Percentiles rank a stretch among this genome's conserved stretches.
phyloP scores from a whole-genome alignment of 2,329 filamentous ascomycete species.

The Fusarium paranaense region DNA sequence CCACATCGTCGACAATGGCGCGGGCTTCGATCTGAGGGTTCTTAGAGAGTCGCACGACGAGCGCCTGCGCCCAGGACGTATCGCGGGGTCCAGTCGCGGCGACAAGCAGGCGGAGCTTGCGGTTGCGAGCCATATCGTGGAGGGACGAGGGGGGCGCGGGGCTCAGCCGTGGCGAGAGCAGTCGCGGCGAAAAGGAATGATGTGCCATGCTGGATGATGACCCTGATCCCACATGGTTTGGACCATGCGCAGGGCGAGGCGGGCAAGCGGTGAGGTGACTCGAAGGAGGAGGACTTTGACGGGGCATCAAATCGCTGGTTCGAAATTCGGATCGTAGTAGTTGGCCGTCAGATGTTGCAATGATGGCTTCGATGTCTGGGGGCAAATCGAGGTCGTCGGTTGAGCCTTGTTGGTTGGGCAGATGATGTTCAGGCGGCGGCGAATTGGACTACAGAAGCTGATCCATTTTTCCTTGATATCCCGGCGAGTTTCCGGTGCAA shows the following conservation, averaged over 20 bases:
- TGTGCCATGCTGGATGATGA: constrained; percentile 49
- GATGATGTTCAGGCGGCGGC: constrained; percentile 38
- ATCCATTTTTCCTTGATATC: constrained; percentile 37
- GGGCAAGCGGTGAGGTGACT: constrained; percentile 45
- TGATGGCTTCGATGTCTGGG: background rate
- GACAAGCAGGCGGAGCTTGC: constrained; percentile 71
- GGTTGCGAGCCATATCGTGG: constrained; percentile 52
- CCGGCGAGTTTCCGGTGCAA: constrained; percentile 40
- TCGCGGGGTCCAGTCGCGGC: constrained; percentile 74
- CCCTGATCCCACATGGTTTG: constrained; percentile 48
- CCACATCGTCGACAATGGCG: constrained; percentile 74
- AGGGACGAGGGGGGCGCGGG: constrained; percentile 51
- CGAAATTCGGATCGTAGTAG: constrained; percentile 14
- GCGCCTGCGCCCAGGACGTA: constrained; percentile 72
- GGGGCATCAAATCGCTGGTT: constrained; percentile 49
- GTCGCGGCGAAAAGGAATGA: constrained; percentile 47
- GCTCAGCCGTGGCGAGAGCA: constrained; percentile 25
- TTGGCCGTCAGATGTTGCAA: background rate
- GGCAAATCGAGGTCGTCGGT: background rate
- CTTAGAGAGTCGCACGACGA: constrained; percentile 76
- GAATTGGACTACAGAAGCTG: constrained; percentile 26
- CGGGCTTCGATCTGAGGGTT: constrained; percentile 70
- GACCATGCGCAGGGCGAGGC: constrained; percentile 35
- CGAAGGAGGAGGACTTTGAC: constrained; percentile 42
- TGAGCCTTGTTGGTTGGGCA: constrained; percentile 18